A percentile compares a stretch with the other conserved stretches of the same genome.
These are phyloP conservation scores for Apium graveolens DNA, from an alignment of 129 eudicot genomes.

Conservation along the genomic window DNA sequence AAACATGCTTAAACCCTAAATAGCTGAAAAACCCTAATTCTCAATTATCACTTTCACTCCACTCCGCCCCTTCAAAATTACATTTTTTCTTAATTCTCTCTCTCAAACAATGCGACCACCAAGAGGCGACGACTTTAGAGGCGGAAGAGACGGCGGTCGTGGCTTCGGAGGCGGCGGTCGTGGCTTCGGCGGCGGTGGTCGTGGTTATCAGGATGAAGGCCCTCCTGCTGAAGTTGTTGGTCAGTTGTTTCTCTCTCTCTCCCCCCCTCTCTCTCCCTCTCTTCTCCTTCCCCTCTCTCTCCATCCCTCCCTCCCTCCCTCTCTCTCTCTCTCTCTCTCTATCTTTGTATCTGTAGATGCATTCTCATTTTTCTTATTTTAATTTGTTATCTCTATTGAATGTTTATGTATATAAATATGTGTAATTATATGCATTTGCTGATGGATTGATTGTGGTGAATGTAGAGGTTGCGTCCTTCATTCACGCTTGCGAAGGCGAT, in stretches of 20 bases:
- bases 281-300: no score
- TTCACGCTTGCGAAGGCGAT: constrained; percentile 90
- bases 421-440: not conserved
- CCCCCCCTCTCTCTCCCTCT: no score
- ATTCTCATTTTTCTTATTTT: not conserved
- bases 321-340: not conserved
- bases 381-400: not conserved
- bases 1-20: not conserved
- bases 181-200: constrained; percentile 18
- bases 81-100: not conserved
- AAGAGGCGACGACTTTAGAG: constrained; percentile 8
- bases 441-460: not conserved
- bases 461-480: constrained; percentile 78
- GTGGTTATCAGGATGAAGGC: constrained; percentile 27
- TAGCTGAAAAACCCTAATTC: not conserved
- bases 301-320: no score
- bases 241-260: not conserved
- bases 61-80: not conserved
- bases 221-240: constrained; percentile 36
- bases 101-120: constrained; percentile 5
- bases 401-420: not conserved
- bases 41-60: not conserved
- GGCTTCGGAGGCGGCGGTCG: constrained; percentile 14
- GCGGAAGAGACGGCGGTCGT: constrained; percentile 7
- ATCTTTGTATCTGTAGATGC: not conserved